Percentiles rank a stretch among this genome's conserved stretches.
phyloP scores from a whole-genome alignment of 345 rosid species.

The Bretschneidera sinensis region DNA sequence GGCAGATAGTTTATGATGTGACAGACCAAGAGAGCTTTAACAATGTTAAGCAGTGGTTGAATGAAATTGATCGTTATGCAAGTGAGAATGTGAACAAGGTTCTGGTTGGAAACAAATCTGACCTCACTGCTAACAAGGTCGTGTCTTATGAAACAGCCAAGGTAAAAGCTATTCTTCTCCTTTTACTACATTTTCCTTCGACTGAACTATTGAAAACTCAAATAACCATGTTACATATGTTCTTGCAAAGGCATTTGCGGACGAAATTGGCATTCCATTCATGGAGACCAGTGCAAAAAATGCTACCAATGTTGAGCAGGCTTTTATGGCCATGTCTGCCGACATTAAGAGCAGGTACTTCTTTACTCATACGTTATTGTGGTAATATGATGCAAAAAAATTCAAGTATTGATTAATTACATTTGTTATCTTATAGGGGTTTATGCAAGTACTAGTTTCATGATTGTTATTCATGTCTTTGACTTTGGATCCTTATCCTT shows the following conservation, averaged over 20 bases:
- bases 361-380: background rate
- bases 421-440: too few relatives aligned
- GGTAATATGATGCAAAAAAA: too few relatives aligned
- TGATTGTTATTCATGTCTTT: too few relatives aligned
- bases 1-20: conserved; percentile 75
- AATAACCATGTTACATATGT: conserved; percentile 7
- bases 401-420: too few relatives aligned
- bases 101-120: too few relatives aligned
- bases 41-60: too few relatives aligned
- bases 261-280: too few relatives aligned
- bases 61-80: conserved; percentile 72
- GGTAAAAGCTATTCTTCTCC: conserved; percentile 28
- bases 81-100: conserved; percentile 77
- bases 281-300: too few relatives aligned
- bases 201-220: conserved; percentile 1
- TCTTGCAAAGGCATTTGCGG: conserved; percentile 75
- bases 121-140: conserved; percentile 61
- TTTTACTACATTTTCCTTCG: background rate
- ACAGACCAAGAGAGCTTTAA: too few relatives aligned
- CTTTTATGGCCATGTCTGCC: conserved; percentile 82
- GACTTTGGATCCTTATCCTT: too few relatives aligned
- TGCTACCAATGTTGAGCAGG: conserved; percentile 72
- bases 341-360: conserved; percentile 60
- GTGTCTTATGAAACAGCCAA: conserved; percentile 75
- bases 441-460: too few relatives aligned